phyloP scores from a whole-genome alignment of 495 filamentous ascomycete species.

The Xylaria acuta region DNA sequence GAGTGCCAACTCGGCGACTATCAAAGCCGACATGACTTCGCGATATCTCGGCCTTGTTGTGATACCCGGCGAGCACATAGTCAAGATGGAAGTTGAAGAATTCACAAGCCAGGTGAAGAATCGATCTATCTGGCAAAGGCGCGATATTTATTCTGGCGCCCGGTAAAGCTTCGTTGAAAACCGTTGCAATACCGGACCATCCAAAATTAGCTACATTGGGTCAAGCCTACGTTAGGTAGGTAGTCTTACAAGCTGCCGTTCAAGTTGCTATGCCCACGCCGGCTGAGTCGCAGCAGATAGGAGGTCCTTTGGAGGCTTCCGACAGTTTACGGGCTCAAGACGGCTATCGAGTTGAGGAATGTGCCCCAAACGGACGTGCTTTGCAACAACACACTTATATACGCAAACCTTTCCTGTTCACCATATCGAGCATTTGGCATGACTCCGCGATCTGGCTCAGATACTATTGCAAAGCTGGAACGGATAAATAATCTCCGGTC shows the following conservation, averaged over 20 bases:
- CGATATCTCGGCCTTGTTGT: conserved; percentile 90
- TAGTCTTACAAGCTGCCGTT: not conserved
- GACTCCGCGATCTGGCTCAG: no score
- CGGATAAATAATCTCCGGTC: not conserved
- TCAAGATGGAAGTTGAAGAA: conserved; percentile 88
- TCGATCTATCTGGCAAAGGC: conserved; percentile 32
- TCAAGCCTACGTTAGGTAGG: not conserved
- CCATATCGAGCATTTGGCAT: not conserved
- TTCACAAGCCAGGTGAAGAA: conserved; percentile 54
- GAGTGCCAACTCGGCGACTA: conserved; percentile 38
- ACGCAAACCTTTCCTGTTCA: not conserved
- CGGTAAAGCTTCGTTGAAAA: conserved; percentile 14
- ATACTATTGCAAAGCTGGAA: not conserved
- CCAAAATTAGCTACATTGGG: not conserved
- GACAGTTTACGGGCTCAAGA: not conserved
- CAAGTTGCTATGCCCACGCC: not conserved
- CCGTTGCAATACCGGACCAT: not conserved
- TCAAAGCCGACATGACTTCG: conserved; percentile 76
- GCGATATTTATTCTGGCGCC: conserved; percentile 25
- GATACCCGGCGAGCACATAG: conserved; percentile 84
- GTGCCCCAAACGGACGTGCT: not conserved
- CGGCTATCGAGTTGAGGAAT: not conserved
- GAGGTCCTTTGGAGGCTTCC: not conserved
- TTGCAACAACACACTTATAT: not conserved
- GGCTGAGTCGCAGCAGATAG: not conserved